A percentile compares a stretch with the other conserved stretches of the same genome.
Conservation (phyloP, 1,139 yeast genomes). For the Suhomyces chickasaworum region DNA sequence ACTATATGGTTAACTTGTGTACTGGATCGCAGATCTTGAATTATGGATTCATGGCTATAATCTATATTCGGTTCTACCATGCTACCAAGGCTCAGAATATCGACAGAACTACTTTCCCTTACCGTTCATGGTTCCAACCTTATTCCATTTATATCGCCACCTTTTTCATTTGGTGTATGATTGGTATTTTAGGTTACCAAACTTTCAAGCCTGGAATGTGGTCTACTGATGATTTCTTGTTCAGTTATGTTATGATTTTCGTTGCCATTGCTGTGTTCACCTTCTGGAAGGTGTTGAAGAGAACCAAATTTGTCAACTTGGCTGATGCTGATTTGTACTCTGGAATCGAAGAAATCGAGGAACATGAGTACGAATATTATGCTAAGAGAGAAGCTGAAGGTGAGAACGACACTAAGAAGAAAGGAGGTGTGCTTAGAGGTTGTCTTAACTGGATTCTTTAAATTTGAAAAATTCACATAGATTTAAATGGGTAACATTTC, state of each 20-base stretch:
- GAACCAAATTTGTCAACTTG: conserved; percentile 31
- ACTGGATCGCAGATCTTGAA: conserved; percentile 81
- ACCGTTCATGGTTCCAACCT: conserved; percentile 38
- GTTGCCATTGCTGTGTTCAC: conserved; percentile 34
- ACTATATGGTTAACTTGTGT: conserved; percentile 74
- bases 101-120: conserved; percentile 31
- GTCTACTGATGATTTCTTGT: conserved; percentile 42
- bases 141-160: conserved; percentile 34
- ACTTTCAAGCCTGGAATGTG: conserved; percentile 39
- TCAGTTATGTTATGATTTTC: conserved; percentile 44
- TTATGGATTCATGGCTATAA: conserved; percentile 62
- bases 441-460: conserved; percentile 20
- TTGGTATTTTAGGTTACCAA: conserved; percentile 44
- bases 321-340: conserved; percentile 38
- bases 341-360: conserved; percentile 45
- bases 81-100: conserved; percentile 54
- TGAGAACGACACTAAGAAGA: conserved; percentile 8
- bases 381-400: conserved; percentile 26
- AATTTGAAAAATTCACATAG: neutral
- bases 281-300: conserved; percentile 38
- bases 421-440: conserved; percentile 10
- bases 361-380: conserved; percentile 46
- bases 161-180: conserved; percentile 35
- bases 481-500: neutral
- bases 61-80: conserved; percentile 59